Evolutionary conservation across 768 basidiomycete species (phyloP), one percentile per base, ranked within the genome.

Genomic region (Gelatoporia subvermispora): DNA sequence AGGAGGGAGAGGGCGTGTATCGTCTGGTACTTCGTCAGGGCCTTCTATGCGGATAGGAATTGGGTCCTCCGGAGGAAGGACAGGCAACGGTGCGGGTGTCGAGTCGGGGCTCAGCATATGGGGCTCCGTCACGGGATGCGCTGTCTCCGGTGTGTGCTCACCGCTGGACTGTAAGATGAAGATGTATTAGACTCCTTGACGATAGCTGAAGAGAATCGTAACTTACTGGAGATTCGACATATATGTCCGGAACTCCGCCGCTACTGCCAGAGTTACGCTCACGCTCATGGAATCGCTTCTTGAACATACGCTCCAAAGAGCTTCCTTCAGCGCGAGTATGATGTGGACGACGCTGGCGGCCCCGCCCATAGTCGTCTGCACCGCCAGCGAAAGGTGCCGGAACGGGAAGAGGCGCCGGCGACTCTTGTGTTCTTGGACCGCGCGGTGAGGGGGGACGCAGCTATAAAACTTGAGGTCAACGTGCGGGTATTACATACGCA

Each of bases 21-120:
- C 42, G 2, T 18, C 28, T n/a, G 28, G 35, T 3, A 45, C 40
- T 17, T 48, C 53, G 4, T n/a, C n/a, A n/a, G 50, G 48, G 17
- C 45, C 48, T 28, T 50, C 53, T 20, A 49, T 45, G 4, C 31
- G 41, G 40, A 52, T 57, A 23, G 49, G 44, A 18, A 43, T 40
- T n/a, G 48, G 23, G n/a, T 47, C 43, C 15, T 50, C 47, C 34
- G 47, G 48, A 16, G 52, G 41, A 8, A 42, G 21, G 4, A 48
- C 15, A 2, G 60, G 56, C 4, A 56, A 54, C 5, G 49, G 36
- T 3, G 42, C 44, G 43, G 51, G 54, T 17, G 60, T 54, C 25
- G 53, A 37, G 16, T 67, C 65, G 4, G 66, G 66, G 21, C 65
- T 67, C 16, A 67, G 57, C 9, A 67, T 49, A 23, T 60, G 57